A percentile compares a stretch with the other conserved stretches of the same genome.
phyloP scores from a whole-genome alignment of 345 rosid species.

The Crucihimalaya himalaica region DNA sequence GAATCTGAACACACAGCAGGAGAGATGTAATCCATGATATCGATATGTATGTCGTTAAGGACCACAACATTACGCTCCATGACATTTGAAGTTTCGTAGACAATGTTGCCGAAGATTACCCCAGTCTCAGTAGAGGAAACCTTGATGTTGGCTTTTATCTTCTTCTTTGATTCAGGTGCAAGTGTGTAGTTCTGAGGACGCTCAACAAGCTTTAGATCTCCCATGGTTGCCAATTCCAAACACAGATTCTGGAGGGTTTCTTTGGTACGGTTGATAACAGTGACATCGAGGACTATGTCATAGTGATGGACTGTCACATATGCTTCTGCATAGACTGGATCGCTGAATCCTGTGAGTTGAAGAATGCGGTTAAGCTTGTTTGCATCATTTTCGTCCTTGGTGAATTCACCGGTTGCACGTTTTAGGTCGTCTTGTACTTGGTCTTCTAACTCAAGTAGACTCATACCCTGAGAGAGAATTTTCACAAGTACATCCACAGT shows the following conservation, averaged over 20 bases:
- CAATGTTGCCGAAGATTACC: slow-evolving; percentile 93
- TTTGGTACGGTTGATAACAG: slow-evolving; percentile 83
- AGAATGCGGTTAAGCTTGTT: slow-evolving; percentile 91
- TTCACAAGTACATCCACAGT: not conserved
- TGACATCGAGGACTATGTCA: slow-evolving; percentile 90
- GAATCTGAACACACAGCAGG: slow-evolving; percentile 85
- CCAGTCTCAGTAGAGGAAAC: slow-evolving; percentile 97
- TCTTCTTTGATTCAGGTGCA: slow-evolving; percentile 89
- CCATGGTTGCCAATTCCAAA: slow-evolving; percentile 98
- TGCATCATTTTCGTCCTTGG: slow-evolving; percentile 83
- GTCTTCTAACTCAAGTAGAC: slow-evolving; percentile 95
- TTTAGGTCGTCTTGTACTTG: slow-evolving; percentile 94
- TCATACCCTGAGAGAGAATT: slow-evolving; percentile 70
- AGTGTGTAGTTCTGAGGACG: slow-evolving; percentile 93
- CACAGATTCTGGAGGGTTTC: slow-evolving; percentile 94
- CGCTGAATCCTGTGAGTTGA: slow-evolving; percentile 95
- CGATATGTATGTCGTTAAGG: slow-evolving; percentile 92
- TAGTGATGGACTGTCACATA: slow-evolving; percentile 91
- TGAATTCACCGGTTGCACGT: slow-evolving; percentile 95
- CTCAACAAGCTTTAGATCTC: slow-evolving; percentile 93
- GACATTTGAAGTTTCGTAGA: slow-evolving; percentile 87
- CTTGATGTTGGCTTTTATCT: slow-evolving; percentile 95
- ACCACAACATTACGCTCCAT: slow-evolving; percentile 85
- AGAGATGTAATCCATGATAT: slow-evolving; percentile 96
- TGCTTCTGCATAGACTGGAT: slow-evolving; percentile 96